A percentile compares a stretch with the other conserved stretches of the same genome.
These are phyloP conservation scores for Hanseniaspora meyeri DNA, from an alignment of 805 yeast species.

Conservation along the genomic window DNA sequence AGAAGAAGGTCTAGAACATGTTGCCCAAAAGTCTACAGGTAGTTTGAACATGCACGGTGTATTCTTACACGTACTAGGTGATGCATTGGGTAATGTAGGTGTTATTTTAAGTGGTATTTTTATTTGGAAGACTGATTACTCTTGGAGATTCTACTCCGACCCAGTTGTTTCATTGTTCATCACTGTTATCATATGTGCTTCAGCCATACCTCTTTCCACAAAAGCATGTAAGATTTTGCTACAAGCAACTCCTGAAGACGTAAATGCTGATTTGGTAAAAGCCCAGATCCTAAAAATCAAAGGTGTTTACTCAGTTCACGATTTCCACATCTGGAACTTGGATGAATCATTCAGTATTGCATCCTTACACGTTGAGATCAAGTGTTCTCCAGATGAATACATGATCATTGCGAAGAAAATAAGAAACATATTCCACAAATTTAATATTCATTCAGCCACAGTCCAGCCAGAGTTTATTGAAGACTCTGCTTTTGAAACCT, in stretches of 20 bases:
- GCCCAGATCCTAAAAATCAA: slow-evolving; percentile 53
- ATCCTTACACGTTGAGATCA: slow-evolving; percentile 73
- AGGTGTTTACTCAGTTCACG: slow-evolving; percentile 78
- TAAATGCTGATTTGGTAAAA: slow-evolving; percentile 64
- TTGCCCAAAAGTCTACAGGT: slow-evolving; percentile 23
- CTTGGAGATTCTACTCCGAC: slow-evolving; percentile 79
- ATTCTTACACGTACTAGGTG: slow-evolving; percentile 87
- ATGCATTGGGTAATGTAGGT: slow-evolving; percentile 90
- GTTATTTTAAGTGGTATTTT: slow-evolving; percentile 81
- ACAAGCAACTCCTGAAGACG: slow-evolving; percentile 83
- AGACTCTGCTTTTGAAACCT: slow-evolving; percentile 23
- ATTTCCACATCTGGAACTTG: slow-evolving; percentile 91
- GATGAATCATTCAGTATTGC: slow-evolving; percentile 81
- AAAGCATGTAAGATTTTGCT: slow-evolving; percentile 75
- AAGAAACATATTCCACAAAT: slow-evolving; percentile 63
- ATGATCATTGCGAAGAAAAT: slow-evolving; percentile 60
- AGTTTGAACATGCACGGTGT: slow-evolving; percentile 98
- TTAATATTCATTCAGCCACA: slow-evolving; percentile 85
- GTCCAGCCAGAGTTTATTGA: slow-evolving; percentile 83
- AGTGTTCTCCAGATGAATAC: slow-evolving; percentile 52
- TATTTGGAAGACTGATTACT: slow-evolving; percentile 84
- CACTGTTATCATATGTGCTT: slow-evolving; percentile 75
- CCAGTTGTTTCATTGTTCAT: slow-evolving; percentile 77
- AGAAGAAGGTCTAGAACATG: slow-evolving; percentile 20
- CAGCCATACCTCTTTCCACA: slow-evolving; percentile 82